Percentiles rank a stretch among this genome's conserved stretches.
phyloP scores from a whole-genome alignment of 164 flowering plant species.

The Kingdonia uniflora region DNA sequence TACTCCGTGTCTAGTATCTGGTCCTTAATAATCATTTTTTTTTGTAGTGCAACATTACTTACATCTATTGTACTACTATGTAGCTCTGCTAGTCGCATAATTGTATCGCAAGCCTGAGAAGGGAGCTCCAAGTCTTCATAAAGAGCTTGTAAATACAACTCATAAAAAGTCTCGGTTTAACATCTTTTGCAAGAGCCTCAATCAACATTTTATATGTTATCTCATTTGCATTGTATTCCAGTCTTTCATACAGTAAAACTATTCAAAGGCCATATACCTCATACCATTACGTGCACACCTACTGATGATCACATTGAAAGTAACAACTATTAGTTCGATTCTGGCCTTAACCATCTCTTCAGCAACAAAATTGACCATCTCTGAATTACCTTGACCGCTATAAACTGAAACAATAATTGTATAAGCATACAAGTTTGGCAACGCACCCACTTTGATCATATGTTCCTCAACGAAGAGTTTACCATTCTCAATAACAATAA shows the following conservation, averaged over 20 bases:
- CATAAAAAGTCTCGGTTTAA: constrained; percentile 75
- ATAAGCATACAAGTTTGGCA: too few relatives aligned
- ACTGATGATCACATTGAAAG: constrained; percentile 84
- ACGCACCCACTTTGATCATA: too few relatives aligned
- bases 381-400: constrained; percentile 56
- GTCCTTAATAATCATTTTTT: too few relatives aligned
- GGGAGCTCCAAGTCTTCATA: constrained; percentile 57
- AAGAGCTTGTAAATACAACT: constrained; percentile 57
- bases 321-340: constrained; percentile 68
- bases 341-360: constrained; percentile 56
- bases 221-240: constrained; percentile 48
- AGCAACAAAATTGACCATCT: constrained; percentile 46
- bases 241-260: constrained; percentile 78
- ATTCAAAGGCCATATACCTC: constrained; percentile 68
- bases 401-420: too few relatives aligned
- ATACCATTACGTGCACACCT: constrained; percentile 51
- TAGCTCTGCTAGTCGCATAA: constrained; percentile 30
- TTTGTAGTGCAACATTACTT: constrained; percentile 53
- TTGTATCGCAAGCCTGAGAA: constrained; percentile 61
- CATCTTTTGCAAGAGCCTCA: constrained; percentile 69
- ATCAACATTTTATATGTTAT: constrained; percentile 78
- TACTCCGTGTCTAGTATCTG: too few relatives aligned
- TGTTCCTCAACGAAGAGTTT: too few relatives aligned
- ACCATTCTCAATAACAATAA: constrained; percentile 92
- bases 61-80: constrained; percentile 49